Conservation (phyloP, 768 basidiomycete species). For the Collybiopsis confluens region DNA sequence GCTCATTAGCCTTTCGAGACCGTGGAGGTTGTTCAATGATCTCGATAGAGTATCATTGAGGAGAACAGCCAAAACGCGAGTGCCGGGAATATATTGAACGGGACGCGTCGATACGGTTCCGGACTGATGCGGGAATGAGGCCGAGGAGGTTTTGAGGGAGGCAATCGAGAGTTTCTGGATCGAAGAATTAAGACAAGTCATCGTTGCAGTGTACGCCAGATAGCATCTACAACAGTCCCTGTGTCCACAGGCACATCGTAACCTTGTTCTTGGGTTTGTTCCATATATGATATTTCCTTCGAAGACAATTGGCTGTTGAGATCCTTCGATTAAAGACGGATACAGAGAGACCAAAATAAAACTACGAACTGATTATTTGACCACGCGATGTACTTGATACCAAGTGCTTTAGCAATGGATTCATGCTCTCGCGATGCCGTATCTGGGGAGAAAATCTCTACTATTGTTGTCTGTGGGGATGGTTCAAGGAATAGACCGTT, state of each 20-base stretch:
- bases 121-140: no score
- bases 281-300: no score
- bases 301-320: slow-evolving; percentile 29
- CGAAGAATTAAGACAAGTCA: not conserved
- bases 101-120: no score
- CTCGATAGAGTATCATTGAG: no score
- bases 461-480: slow-evolving; percentile 53
- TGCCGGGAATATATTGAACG: no score
- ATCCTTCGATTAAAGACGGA: slow-evolving; percentile 12
- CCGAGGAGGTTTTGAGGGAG: no score
- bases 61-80: no score
- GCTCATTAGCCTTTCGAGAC: no score
- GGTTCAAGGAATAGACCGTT: slow-evolving; percentile 70
- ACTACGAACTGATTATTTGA: slow-evolving; percentile 27
- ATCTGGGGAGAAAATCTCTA: slow-evolving; percentile 75
- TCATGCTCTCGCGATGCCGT: slow-evolving; percentile 63
- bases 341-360: not conserved
- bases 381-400: slow-evolving; percentile 60
- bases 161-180: no score
- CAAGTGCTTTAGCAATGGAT: slow-evolving; percentile 47
- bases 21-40: no score
- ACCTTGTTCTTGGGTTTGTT: slow-evolving; percentile 19
- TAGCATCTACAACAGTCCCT: slow-evolving; percentile 34
- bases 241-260: slow-evolving; percentile 32
- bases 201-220: slow-evolving; percentile 23